Evolutionary conservation across 1,284 basidiomycete species (phyloP).

Genomic region (Cutaneotrichosporon dermatis): DNA sequence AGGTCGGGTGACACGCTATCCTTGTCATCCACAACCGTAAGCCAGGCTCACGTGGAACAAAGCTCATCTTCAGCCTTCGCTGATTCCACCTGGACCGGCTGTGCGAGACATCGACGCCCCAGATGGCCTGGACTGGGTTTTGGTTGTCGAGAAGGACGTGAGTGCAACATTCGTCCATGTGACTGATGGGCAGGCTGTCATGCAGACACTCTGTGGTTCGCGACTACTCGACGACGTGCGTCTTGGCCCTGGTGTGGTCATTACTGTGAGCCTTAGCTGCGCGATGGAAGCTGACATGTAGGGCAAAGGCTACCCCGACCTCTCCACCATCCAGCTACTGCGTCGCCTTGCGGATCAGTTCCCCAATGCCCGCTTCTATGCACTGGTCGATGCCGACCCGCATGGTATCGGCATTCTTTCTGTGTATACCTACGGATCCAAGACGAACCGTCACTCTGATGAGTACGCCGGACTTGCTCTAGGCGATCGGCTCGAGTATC

Average conservation of each 20-base stretch:
- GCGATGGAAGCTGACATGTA: conserved; percentile 40
- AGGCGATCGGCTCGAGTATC: conserved; percentile 65
- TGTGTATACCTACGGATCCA: conserved; percentile 59
- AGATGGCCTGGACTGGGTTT: conserved; percentile 63
- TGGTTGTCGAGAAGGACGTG: conserved; percentile 89
- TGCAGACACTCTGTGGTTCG: conserved; percentile 68
- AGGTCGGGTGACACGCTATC: conserved; percentile 56
- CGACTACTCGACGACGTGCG: conserved; percentile 54
- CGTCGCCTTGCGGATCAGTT: conserved; percentile 64
- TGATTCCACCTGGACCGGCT: conserved; percentile 71
- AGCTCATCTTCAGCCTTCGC: conserved; percentile 54
- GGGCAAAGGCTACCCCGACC: conserved; percentile 92
- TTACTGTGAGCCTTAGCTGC: conserved; percentile 44
- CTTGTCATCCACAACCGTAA: conserved; percentile 54
- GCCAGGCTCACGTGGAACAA: too few species aligned
- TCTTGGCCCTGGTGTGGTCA: conserved; percentile 33
- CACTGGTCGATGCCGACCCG: conserved; percentile 82
- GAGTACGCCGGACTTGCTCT: conserved; percentile 57
- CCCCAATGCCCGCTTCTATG: conserved; percentile 65
- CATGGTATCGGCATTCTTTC: conserved; percentile 84
- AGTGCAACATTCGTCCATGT: neutral
- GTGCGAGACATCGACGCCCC: conserved; percentile 59
- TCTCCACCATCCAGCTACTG: conserved; percentile 77
- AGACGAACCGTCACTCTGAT: conserved; percentile 26
- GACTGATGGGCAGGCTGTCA: conserved; percentile 64